Base-by-base conservation (phyloP, 139 green algal genomes). In the Edaphochlamys debaryana region DNA sequence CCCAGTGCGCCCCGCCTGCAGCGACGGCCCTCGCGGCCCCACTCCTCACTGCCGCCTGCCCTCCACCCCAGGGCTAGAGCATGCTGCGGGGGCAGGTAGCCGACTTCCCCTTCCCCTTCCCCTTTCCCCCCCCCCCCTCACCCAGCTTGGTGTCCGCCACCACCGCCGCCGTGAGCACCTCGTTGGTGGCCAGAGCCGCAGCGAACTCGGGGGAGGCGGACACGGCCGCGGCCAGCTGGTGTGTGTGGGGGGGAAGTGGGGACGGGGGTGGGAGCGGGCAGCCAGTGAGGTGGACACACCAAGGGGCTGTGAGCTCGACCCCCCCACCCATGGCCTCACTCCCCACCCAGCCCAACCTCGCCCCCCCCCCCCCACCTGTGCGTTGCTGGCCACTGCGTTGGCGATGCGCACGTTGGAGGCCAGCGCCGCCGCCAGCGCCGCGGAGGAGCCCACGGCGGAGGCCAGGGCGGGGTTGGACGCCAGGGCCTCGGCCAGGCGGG, bases 381-480 rank as follows among this genome's bases (percentile, higher is more conserved):
- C 11, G 69, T 45, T 78, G n/a, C 8, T 32, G n/a, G 69, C 32
- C n/a, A 64, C 48, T 29, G 69, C 69, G n/a, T 78, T 78, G 45
- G 69, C 69, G n/a, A 78, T 20, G 17, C 69, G 45, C n/a, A 48
- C 45, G n/a, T 66, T 63, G n/a, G 27, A 42, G 34, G 69, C 45
- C 45, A 78, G 69, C 69, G 48, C 45, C 45, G 6, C 25, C n/a
- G 68, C 68, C 41, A 58, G 41, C 40, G 68, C 41, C 29, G 41
- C 68, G 27, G 40, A 58, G 27, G 40, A 17, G 40, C 41, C 68
- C 68, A 58, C 68, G 27, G 68, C 68, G 27, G 68, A 27, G 27
- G 68, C 68, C 68, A 74, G 68, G 3, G 8, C 29, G 20, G 22
- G 37, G 42, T 78, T 9, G 32, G 45, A 20, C n/a, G 23, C 41